phyloP scores from a whole-genome alignment of 768 basidiomycete species.

The Lactarius akahatsu region DNA sequence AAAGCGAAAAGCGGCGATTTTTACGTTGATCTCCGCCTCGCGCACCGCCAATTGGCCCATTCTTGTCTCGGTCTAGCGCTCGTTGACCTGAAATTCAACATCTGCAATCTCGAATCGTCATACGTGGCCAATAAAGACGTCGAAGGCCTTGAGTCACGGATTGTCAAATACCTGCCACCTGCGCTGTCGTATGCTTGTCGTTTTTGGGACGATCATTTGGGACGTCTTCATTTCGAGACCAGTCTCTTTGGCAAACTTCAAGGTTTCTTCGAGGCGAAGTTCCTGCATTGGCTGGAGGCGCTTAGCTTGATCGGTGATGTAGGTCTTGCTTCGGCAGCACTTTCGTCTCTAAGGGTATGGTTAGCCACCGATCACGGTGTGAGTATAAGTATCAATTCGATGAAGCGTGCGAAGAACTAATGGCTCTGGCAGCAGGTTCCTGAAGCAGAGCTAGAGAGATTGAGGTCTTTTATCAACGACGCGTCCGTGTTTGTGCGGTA shows the following conservation, averaged over 20 bases:
- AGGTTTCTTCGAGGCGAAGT: background rate
- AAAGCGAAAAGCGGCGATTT: background rate
- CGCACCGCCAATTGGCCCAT: background rate
- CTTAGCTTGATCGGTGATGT: background rate
- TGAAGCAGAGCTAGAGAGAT: background rate
- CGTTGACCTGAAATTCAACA: background rate
- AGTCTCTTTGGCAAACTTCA: background rate
- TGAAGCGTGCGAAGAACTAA: background rate
- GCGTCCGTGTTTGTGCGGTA: background rate
- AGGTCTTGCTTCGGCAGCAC: background rate
- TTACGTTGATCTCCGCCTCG: background rate
- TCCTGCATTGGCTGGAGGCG: background rate
- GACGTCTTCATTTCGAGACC: background rate
- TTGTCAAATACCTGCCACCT: background rate
- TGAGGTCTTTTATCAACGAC: background rate
- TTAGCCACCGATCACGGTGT: background rate
- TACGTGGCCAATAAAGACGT: background rate
- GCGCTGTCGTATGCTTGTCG: constrained; percentile 3
- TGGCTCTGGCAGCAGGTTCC: background rate
- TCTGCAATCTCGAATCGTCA: constrained; percentile 7
- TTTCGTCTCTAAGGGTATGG: background rate
- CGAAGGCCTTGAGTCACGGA: background rate
- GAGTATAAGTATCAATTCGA: background rate
- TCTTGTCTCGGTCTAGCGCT: background rate
- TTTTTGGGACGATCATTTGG: constrained; percentile 7